Percentiles rank a stretch among this genome's conserved stretches.
Evolutionary conservation across 495 filamentous ascomycete genomes (phyloP).

Genomic region (Chaetomium cochliodes): DNA sequence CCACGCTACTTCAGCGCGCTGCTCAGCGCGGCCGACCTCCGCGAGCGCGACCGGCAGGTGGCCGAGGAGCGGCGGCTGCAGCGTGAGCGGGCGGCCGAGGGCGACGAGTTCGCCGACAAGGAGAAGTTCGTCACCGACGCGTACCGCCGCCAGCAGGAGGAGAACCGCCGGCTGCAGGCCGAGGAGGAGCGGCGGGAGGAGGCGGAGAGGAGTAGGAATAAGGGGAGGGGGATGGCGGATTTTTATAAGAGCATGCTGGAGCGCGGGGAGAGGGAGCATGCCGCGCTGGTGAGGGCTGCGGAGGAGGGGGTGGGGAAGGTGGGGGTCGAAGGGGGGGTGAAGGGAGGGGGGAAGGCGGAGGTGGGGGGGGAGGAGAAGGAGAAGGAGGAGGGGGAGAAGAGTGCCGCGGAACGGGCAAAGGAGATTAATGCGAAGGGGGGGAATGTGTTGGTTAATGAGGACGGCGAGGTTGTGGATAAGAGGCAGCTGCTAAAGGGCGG

Average conservation of each 20-base stretch:
- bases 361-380: constrained; percentile 40
- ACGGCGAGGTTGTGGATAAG: constrained; percentile 93
- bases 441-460: constrained; percentile 78
- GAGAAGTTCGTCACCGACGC: constrained; percentile 97
- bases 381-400: constrained; percentile 52
- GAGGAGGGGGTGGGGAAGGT: constrained; percentile 54
- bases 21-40: constrained; percentile 74
- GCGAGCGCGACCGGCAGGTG: constrained; percentile 84
- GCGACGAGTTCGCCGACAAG: constrained; percentile 91
- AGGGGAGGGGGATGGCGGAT: constrained; percentile 73
- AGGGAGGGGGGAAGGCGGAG: too few species aligned
- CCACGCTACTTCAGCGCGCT: constrained; percentile 85
- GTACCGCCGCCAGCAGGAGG: constrained; percentile 90
- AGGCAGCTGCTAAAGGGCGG: constrained; percentile 84
- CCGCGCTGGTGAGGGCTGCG: constrained; percentile 62
- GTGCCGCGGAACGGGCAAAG: constrained; percentile 66
- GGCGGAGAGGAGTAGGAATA: constrained; percentile 64
- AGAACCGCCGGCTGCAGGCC: constrained; percentile 71
- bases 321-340: constrained; percentile 31
- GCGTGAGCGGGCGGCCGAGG: constrained; percentile 86
- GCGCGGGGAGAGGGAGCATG: constrained; percentile 71
- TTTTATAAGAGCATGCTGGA: constrained; percentile 86
- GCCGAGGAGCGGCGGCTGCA: constrained; percentile 85
- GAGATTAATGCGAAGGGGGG: constrained; percentile 72
- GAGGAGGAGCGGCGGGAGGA: constrained; percentile 74